Base-by-base conservation (phyloP, 2,329 filamentous ascomycete genomes). In the Colletotrichum kahawae region DNA sequence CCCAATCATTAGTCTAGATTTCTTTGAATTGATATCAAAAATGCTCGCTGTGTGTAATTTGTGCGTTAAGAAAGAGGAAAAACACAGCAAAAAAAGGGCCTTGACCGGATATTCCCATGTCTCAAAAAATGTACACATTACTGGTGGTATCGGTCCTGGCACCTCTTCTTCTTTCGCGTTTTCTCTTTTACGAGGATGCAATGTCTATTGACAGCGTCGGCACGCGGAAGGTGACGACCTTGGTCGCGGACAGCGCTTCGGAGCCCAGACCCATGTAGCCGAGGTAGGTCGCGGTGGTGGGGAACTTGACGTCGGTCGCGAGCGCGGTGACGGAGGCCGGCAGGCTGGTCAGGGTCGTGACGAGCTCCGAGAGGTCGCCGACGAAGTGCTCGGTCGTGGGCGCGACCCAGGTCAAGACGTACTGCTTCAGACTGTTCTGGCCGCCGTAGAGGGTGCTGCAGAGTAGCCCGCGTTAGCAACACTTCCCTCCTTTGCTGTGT, bases 221-320 rank as follows among this genome's bases (percentile, higher is more conserved):
- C 4, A 89, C 88, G 38, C 82, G 82, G 76, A 91, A 89, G 2
- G 89, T 91, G 66, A 90, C 88, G 51, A 85, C 86, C 5, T 79
- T 78, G 29, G 79, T 71, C 9, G 85, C 82, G 7, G 81, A 86
- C 80, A 87, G 88, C 1, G 88, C 84, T 79, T 91, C 89, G 16
- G 87, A 86, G 27, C 89, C 89, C 76, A 91, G 88, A 60, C 84
- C 84, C 77, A 90, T 82, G 76, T 89, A 88, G 24, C 89, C 89
- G 21, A 91, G 79, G 78, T 89, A 90, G 78, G 89, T 86, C 2
- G 80, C 75, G 1, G 79, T 74, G 0, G 79, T 82, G 12, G 88
- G 87, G 76, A 83, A 87, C 38, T 81, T 75, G 13, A 79, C 68
- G 5, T 82, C 80, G 43, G 54, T 51, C 67, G 57, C 56, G n/a